A percentile compares a stretch with the other conserved stretches of the same genome.
Conservation (phyloP, 2,329 filamentous ascomycete species). For the Xylariaceae sp. region DNA sequence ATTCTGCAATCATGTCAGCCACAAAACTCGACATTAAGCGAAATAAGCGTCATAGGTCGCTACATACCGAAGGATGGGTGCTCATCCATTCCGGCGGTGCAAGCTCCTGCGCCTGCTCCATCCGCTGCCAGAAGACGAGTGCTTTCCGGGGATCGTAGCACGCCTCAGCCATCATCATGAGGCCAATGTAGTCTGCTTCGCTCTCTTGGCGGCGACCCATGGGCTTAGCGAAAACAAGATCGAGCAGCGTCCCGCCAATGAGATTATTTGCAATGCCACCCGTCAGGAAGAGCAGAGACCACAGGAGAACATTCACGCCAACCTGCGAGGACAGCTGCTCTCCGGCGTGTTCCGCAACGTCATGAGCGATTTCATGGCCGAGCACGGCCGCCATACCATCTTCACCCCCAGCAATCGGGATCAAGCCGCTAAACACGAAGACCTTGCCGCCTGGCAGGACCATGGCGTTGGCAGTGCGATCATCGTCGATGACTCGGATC, state of each 20-base stretch:
- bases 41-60: background rate
- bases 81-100: constrained; percentile 67
- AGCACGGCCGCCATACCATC: constrained; percentile 71
- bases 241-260: constrained; percentile 47
- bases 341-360: constrained; percentile 62
- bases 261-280: constrained; percentile 41
- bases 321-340: constrained; percentile 58
- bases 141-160: constrained; percentile 71
- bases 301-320: constrained; percentile 49
- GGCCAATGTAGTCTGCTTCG: constrained; percentile 76
- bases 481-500: constrained; percentile 69
- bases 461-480: constrained; percentile 64
- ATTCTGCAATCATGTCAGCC: constrained; percentile 38
- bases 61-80: constrained; percentile 68
- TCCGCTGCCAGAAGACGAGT: constrained; percentile 62
- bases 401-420: constrained; percentile 63
- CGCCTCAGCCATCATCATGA: constrained; percentile 79
- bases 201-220: constrained; percentile 69
- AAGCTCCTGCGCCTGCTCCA: constrained; percentile 48
- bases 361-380: constrained; percentile 77
- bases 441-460: constrained; percentile 76
- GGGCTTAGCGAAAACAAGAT: constrained; percentile 63
- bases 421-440: constrained; percentile 71
- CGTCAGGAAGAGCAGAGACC: constrained; percentile 46
- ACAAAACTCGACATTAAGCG: background rate